Base-by-base conservation (phyloP, 129 eudicot genomes). In the Tagetes patula region DNA sequence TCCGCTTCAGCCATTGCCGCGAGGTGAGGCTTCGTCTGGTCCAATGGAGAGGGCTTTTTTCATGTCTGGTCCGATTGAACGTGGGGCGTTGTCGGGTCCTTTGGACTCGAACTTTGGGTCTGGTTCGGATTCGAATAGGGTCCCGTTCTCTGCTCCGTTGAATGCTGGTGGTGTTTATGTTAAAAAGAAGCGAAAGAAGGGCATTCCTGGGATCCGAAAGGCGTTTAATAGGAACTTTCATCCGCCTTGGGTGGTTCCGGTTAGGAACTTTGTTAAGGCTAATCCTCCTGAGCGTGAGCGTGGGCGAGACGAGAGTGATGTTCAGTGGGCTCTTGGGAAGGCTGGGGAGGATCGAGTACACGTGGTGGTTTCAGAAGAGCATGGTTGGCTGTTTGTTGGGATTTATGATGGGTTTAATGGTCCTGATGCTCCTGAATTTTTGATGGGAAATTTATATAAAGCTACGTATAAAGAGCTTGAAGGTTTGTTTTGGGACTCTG, bases 331-430 rank as follows among this genome's bases (percentile, higher is more conserved):
- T 2, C 76, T 92, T 46, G 96, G 95, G 45, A 92, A 92, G 67
- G 98, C 98, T 2, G 98, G 98, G 32, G 98, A 92, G 84, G 98
- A 92, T 84, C 87, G 98, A 27, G 98, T 92, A 0, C 98, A 92
- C 54, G 98, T 92, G 74, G 98, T 92, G 3, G 91, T 92, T 5
- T 92, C 95, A 0, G 98, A 92, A 73, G 96, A 92, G 72, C 92
- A 83, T 45, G 98, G 98, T 20, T 92, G 98, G 98, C 70, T 92
- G 61, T 92, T 92, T 82, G 98, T 92, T 56, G 98, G 98, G 80
- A 92, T 92, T 72, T 92, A 92, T 85, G 98, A 92, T 76, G 98
- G 97, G 53, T 92, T 92, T 75, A 92, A 92, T 69, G 97, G 97
- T 38, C 97, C 98, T 6, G 98, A 89, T 87, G 98, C 98, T 9